These are phyloP conservation scores for Lactarius tabidus DNA, from an alignment of 768 basidiomycete species.

Conservation along the genomic window DNA sequence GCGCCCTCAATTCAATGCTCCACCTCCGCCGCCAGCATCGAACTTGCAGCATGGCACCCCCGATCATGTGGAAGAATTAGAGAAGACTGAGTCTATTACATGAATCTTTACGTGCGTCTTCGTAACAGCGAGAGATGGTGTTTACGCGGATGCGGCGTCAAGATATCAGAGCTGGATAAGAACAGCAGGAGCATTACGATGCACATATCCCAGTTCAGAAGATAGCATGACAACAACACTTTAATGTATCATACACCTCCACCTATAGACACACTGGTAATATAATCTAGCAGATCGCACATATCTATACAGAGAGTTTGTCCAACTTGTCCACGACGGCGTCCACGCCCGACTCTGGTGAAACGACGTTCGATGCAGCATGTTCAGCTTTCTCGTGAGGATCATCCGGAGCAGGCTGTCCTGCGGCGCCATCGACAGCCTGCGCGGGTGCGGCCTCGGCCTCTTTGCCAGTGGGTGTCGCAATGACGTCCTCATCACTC, in stretches of 20 bases:
- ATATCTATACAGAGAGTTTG: slow-evolving; percentile 46
- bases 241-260: slow-evolving; percentile 20
- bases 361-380: neutral
- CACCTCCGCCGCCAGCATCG: slow-evolving; percentile 30
- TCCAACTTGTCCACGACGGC: slow-evolving; percentile 48
- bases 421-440: slow-evolving; percentile 13
- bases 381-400: slow-evolving; percentile 5
- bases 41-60: slow-evolving; percentile 8
- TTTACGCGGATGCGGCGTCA: neutral
- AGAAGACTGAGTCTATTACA: slow-evolving; percentile 15
- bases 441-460: neutral
- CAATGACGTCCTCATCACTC: slow-evolving; percentile 44
- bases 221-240: neutral
- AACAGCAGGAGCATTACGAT: slow-evolving; percentile 1
- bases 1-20: slow-evolving; percentile 40
- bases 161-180: neutral
- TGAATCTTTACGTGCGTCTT: slow-evolving; percentile 6
- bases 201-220: slow-evolving; percentile 1
- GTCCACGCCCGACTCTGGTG: slow-evolving; percentile 31
- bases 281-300: slow-evolving; percentile 17
- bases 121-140: neutral
- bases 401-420: slow-evolving; percentile 26
- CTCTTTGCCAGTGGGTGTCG: slow-evolving; percentile 15
- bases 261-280: slow-evolving; percentile 21
- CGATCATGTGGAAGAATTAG: slow-evolving; percentile 9